These are phyloP conservation scores for Neonectria ditissima DNA, from an alignment of 2,329 filamentous ascomycete genomes.

Conservation along the genomic window DNA sequence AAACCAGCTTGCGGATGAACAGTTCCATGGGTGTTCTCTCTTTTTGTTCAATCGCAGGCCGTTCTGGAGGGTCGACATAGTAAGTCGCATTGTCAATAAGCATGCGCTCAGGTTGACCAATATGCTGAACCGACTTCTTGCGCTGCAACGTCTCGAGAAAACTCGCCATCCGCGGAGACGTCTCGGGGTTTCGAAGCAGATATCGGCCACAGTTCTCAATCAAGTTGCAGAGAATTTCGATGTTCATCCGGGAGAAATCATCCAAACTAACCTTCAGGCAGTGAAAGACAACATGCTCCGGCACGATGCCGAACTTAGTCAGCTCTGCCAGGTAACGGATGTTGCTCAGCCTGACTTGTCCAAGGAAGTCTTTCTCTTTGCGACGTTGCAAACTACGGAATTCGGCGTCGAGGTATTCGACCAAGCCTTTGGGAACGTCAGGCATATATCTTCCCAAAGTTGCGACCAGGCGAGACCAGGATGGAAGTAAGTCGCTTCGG, in stretches of 20 bases:
- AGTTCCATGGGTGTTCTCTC: slow-evolving; percentile 93
- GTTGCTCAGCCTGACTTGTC: slow-evolving; percentile 92
- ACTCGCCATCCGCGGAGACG: slow-evolving; percentile 89
- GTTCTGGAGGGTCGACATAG: slow-evolving; percentile 94
- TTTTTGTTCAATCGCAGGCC: slow-evolving; percentile 95
- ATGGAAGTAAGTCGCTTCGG: slow-evolving; percentile 87
- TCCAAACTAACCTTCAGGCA: slow-evolving; percentile 97
- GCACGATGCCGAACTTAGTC: slow-evolving; percentile 97
- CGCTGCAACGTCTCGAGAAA: slow-evolving; percentile 95
- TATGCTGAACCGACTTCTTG: slow-evolving; percentile 95
- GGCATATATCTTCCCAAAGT: slow-evolving; percentile 94
- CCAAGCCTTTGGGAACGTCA: slow-evolving; percentile 91
- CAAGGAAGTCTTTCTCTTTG: slow-evolving; percentile 97
- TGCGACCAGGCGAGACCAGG: slow-evolving; percentile 92
- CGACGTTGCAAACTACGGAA: slow-evolving; percentile 96
- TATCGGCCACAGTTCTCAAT: slow-evolving; percentile 97
- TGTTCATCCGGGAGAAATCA: slow-evolving; percentile 98
- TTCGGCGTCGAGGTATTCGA: slow-evolving; percentile 93
- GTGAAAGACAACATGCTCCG: slow-evolving; percentile 98
- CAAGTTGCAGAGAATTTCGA: slow-evolving; percentile 96
- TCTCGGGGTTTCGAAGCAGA: slow-evolving; percentile 90
- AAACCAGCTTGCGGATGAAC: slow-evolving; percentile 92
- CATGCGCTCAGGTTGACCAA: slow-evolving; percentile 97
- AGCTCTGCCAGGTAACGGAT: slow-evolving; percentile 97
- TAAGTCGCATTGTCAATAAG: slow-evolving; percentile 98